These are phyloP conservation scores for Plantago coronopus DNA, from an alignment of 305 asterid genomes.

Conservation along the genomic window DNA sequence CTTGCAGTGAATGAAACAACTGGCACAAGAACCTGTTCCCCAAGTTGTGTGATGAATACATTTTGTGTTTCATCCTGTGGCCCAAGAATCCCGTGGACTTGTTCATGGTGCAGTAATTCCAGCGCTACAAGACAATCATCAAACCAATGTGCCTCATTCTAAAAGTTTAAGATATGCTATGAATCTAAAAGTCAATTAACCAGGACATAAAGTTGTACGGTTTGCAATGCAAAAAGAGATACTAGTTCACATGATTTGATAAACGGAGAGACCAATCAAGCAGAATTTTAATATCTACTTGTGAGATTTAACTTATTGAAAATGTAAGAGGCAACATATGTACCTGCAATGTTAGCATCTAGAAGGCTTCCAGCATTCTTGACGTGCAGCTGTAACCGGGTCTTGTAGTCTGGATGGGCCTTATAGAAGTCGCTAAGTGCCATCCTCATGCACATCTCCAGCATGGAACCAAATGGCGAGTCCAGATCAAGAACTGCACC, in stretches of 20 bases:
- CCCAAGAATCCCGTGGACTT: slow-evolving; percentile 47
- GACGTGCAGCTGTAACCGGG: background rate
- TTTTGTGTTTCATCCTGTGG: slow-evolving; percentile 32
- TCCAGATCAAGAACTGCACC: background rate
- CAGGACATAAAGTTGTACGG: background rate
- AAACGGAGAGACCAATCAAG: too few relatives aligned
- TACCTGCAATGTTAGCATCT: slow-evolving; percentile 10
- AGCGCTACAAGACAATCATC: slow-evolving; percentile 29
- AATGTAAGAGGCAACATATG: background rate
- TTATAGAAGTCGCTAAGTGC: background rate
- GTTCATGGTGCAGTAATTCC: slow-evolving; percentile 38
- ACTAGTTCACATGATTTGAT: background rate
- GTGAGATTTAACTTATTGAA: too few relatives aligned
- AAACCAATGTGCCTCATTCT: background rate
- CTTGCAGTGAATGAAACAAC: slow-evolving; percentile 43
- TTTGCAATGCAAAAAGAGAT: too few relatives aligned
- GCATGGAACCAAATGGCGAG: slow-evolving; percentile 4
- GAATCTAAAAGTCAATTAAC: background rate
- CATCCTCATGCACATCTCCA: slow-evolving; percentile 1
- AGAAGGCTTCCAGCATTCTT: background rate
- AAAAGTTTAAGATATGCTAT: too few relatives aligned
- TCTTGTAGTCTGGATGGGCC: background rate
- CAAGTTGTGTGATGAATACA: slow-evolving; percentile 41
- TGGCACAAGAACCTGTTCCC: slow-evolving; percentile 40
- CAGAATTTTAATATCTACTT: too few relatives aligned